Conservation (phyloP, 2,329 filamentous ascomycete genomes). For the Rugonectria rugulosa region DNA sequence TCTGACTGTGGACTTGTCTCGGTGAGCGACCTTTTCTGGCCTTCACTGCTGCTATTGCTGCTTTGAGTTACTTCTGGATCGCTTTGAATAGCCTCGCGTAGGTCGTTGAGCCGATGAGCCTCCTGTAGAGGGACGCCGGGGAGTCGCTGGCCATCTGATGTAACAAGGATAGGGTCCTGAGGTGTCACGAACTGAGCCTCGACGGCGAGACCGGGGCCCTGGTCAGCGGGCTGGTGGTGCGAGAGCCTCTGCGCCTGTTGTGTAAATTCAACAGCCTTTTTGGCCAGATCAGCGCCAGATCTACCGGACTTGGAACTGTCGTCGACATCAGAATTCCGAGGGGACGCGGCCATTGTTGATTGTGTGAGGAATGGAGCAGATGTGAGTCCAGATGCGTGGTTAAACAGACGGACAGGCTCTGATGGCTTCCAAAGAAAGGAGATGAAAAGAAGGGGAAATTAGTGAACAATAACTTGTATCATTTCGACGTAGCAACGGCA, state of each 20-base stretch:
- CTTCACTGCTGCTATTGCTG: constrained; percentile 33
- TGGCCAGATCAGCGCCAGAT: constrained; percentile 40
- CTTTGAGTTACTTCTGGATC: constrained; percentile 38
- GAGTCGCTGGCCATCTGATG: constrained; percentile 70
- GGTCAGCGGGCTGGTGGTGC: constrained; percentile 43
- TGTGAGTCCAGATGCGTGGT: constrained; percentile 8
- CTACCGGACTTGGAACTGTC: constrained; percentile 19
- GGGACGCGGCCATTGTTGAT: constrained; percentile 25
- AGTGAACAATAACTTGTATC: neutral
- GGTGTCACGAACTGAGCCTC: constrained; percentile 73
- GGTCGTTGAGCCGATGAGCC: constrained; percentile 72
- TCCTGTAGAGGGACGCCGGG: constrained; percentile 75
- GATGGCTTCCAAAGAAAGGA: neutral
- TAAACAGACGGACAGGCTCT: constrained; percentile 8
- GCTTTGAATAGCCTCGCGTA: constrained; percentile 59
- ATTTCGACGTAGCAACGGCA: neutral
- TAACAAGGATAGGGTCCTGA: constrained; percentile 75
- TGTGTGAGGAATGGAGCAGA: neutral
- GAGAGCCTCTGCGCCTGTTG: constrained; percentile 68
- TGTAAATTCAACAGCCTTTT: constrained; percentile 62
- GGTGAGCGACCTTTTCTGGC: constrained; percentile 37
- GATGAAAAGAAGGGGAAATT: neutral
- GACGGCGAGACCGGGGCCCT: constrained; percentile 57
- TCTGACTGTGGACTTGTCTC: constrained; percentile 45
- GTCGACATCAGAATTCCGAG: constrained; percentile 18